These are phyloP conservation scores for Dactylellina haptotyla DNA, from an alignment of 2,329 filamentous ascomycete genomes.

Conservation along the genomic window DNA sequence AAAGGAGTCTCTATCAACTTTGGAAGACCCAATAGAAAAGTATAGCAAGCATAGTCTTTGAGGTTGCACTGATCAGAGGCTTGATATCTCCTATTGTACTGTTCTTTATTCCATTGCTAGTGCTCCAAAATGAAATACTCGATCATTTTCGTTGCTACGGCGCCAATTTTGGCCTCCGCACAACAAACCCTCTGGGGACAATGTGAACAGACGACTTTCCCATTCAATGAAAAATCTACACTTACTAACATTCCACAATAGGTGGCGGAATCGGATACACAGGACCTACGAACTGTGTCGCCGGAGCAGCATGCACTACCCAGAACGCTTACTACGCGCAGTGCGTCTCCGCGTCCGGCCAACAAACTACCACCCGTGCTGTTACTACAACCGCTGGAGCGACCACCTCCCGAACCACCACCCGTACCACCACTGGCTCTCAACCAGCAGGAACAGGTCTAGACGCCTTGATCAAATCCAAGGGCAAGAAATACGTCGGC, in stretches of 20 bases:
- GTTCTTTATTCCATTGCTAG: no score
- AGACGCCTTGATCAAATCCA: slow-evolving; percentile 51
- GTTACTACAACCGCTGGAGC: neutral
- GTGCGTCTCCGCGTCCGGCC: slow-evolving; percentile 52
- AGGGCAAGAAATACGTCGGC: slow-evolving; percentile 67
- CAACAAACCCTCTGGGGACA: slow-evolving; percentile 54
- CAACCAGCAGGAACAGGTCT: slow-evolving; percentile 27
- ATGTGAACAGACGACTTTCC: slow-evolving; percentile 53
- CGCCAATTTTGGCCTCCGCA: slow-evolving; percentile 30
- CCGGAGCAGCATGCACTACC: slow-evolving; percentile 54
- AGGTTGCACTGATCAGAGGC: no score
- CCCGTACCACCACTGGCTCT: neutral
- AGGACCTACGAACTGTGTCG: slow-evolving; percentile 55
- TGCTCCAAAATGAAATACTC: neutral
- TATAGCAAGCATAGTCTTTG: no score
- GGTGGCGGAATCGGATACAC: slow-evolving; percentile 61
- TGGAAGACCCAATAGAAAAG: no score
- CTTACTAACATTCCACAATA: slow-evolving; percentile 25
- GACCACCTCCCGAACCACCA: slow-evolving; percentile 3
- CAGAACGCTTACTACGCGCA: slow-evolving; percentile 57
- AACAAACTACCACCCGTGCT: neutral
- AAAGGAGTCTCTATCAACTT: no score
- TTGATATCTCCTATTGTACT: no score
- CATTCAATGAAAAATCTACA: neutral
- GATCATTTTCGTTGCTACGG: neutral